Conservation (phyloP, 2,329 filamentous ascomycete species). For the Erysiphe pulchra region DNA sequence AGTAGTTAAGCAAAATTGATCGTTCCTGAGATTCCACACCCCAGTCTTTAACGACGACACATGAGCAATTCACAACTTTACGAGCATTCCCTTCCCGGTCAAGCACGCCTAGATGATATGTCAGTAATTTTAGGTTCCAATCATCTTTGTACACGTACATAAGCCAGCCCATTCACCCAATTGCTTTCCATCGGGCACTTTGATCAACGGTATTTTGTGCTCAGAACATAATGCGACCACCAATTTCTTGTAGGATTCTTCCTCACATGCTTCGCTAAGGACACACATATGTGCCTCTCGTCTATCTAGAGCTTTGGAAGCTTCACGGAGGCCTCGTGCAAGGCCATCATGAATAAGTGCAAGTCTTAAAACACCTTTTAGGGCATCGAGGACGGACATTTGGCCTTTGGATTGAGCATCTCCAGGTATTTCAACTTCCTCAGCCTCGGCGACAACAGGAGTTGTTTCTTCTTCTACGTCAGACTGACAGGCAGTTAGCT, state of each 20-base stretch:
- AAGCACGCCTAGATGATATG: constrained; percentile 45
- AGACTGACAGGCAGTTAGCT: constrained; percentile 34
- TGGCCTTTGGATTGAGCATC: constrained; percentile 67
- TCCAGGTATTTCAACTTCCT: constrained; percentile 88
- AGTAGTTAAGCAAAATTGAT: constrained; percentile 98
- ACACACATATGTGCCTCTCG: constrained; percentile 99
- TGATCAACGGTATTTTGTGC: constrained; percentile 99
- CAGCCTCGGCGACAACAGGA: constrained; percentile 55
- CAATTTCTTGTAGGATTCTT: constrained; percentile 99
- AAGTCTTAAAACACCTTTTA: constrained; percentile 97
- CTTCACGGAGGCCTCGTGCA: constrained; percentile 92
- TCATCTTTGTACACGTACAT: constrained; percentile 38
- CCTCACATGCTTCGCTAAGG: constrained; percentile 98
- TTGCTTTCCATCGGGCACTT: constrained; percentile 99
- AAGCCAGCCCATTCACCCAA: constrained; percentile 99
- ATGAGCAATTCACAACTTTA: constrained; percentile 99
- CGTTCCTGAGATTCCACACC: constrained; percentile 99
- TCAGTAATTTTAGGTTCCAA: not conserved
- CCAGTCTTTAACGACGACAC: constrained; percentile 99
- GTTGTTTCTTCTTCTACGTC: constrained; percentile 99
- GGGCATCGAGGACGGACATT: constrained; percentile 94
- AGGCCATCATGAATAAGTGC: constrained; percentile 99
- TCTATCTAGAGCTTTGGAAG: constrained; percentile 93
- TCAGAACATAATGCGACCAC: constrained; percentile 95
- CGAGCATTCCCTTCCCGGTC: constrained; percentile 98